Evolutionary conservation across 192 early-diverging fungal genomes (phyloP), one percentile per base, ranked within the genome.

Genomic region (Polychytrium aggregatum): DNA sequence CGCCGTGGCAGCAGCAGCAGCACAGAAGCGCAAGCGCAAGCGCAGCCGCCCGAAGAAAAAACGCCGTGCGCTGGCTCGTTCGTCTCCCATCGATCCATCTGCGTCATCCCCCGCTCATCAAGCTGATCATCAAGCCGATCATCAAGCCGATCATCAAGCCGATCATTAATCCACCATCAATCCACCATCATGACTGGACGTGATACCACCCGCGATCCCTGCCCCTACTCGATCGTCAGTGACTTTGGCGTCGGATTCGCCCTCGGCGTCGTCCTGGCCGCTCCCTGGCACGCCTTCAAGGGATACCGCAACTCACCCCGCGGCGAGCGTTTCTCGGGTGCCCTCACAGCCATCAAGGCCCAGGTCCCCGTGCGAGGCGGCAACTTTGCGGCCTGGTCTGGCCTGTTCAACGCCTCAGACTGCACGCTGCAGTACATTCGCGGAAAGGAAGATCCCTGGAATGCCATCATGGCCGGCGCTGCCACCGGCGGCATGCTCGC

Each of bases 321-420:
- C 48, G 85, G 90, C 35, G 96, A 98, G 60, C 81, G 93, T 45
- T 77, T 94, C 62, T 68, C 74, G 9, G 92, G 93, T 49, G 83
- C 88, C 11, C 48, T 97, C 24, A 72, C 82, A 14, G 74, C 92
- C 7, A 82, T 98, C 63, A 95, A 96, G 63, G 82, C 86, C 31
- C 83, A 93, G 44, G 89, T 88, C 11, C 96, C 96, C 31, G 85
- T 94, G 21, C 63, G 90, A 37, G 96, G 90, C 41, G 97, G 97
- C 33, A 95, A 95, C 76, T 99, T 99, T 79, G 97, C 94, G 5
- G 94, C 95, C 6, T 99, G 97, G 97, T 92, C 93, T 56, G 90
- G 91, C 39, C 78, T 99, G 55, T 99, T 97, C 63, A 91, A 90
- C 41, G 86, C 94, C 3, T 90, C 92, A 55, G 97, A 99, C 63